phyloP scores from a whole-genome alignment of 2,329 filamentous ascomycete genomes.

The Didymella exigua region DNA sequence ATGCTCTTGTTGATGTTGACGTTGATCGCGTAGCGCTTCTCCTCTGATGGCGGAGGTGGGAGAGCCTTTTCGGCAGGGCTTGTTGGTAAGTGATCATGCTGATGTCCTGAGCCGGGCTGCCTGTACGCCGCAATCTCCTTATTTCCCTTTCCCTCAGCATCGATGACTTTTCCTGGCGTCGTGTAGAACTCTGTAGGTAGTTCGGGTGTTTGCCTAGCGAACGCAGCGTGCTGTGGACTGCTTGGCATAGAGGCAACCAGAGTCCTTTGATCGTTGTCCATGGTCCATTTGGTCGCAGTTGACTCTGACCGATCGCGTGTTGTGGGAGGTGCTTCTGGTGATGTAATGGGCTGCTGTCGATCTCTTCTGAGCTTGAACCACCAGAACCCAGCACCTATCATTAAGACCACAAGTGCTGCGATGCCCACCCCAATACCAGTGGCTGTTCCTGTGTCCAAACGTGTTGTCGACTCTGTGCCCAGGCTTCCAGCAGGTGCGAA shows the following conservation, averaged over 20 bases:
- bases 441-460: slow-evolving; percentile 28
- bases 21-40: slow-evolving; percentile 31
- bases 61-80: slow-evolving; percentile 16
- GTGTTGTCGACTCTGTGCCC: slow-evolving; percentile 22
- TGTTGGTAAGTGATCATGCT: background rate
- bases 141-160: slow-evolving; percentile 2
- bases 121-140: slow-evolving; percentile 8
- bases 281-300: slow-evolving; percentile 23
- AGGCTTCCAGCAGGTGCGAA: slow-evolving; percentile 23
- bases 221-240: slow-evolving; percentile 28
- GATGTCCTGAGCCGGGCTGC: background rate
- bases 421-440: slow-evolving; percentile 38
- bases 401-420: slow-evolving; percentile 25
- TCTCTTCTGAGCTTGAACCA: slow-evolving; percentile 27
- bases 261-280: slow-evolving; percentile 31
- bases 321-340: slow-evolving; percentile 21
- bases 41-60: slow-evolving; percentile 22
- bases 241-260: slow-evolving; percentile 34
- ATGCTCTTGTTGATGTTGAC: slow-evolving; percentile 40
- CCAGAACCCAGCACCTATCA: slow-evolving; percentile 31
- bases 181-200: slow-evolving; percentile 22
- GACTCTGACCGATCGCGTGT: slow-evolving; percentile 22
- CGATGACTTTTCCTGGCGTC: slow-evolving; percentile 12
- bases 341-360: slow-evolving; percentile 17
- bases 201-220: slow-evolving; percentile 14